Percentiles rank a stretch among this genome's conserved stretches.
Conservation (phyloP, 1,284 basidiomycete genomes). For the Pseudozyma sp. region DNA sequence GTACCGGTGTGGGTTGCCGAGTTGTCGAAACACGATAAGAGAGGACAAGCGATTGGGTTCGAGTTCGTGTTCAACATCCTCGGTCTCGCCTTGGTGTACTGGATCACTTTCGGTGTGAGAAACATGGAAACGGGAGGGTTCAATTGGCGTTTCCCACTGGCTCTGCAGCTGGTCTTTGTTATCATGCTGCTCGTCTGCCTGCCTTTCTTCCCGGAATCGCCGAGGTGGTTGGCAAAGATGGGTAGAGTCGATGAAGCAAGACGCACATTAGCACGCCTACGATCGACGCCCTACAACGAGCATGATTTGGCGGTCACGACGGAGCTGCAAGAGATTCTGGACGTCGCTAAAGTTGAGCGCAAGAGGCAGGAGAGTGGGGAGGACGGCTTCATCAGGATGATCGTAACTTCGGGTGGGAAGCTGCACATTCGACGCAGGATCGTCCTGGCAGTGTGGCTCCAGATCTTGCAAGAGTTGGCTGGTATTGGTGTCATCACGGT, state of each 20-base stretch:
- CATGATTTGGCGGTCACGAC: slow-evolving; percentile 14
- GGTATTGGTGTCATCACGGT: slow-evolving; percentile 37
- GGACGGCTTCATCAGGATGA: slow-evolving; percentile 19
- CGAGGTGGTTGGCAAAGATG: slow-evolving; percentile 38
- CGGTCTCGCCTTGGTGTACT: slow-evolving; percentile 29
- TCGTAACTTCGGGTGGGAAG: slow-evolving; percentile 17
- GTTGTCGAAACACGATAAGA: slow-evolving; percentile 19
- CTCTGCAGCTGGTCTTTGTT: slow-evolving; percentile 34
- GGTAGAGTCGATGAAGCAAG: slow-evolving; percentile 33
- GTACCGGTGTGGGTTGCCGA: slow-evolving; percentile 33
- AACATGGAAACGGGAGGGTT: slow-evolving; percentile 22
- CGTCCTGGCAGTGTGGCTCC: slow-evolving; percentile 26
- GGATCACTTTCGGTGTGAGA: slow-evolving; percentile 25
- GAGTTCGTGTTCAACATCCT: slow-evolving; percentile 31
- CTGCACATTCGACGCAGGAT: slow-evolving; percentile 33
- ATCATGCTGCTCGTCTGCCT: slow-evolving; percentile 17
- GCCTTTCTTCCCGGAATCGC: slow-evolving; percentile 36
- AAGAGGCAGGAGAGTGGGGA: slow-evolving; percentile 26
- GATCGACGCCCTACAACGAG: slow-evolving; percentile 28
- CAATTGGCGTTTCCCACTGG: slow-evolving; percentile 34
- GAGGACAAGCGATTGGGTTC: slow-evolving; percentile 26
- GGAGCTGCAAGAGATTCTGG: slow-evolving; percentile 28
- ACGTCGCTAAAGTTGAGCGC: slow-evolving; percentile 25
- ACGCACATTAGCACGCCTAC: slow-evolving; percentile 22
- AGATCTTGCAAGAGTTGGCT: slow-evolving; percentile 32